Percentiles rank a stretch among this genome's conserved stretches.
These are phyloP conservation scores for Naegleria lovaniensis DNA, from an alignment of 208 protist genomes.

Conservation along the genomic window DNA sequence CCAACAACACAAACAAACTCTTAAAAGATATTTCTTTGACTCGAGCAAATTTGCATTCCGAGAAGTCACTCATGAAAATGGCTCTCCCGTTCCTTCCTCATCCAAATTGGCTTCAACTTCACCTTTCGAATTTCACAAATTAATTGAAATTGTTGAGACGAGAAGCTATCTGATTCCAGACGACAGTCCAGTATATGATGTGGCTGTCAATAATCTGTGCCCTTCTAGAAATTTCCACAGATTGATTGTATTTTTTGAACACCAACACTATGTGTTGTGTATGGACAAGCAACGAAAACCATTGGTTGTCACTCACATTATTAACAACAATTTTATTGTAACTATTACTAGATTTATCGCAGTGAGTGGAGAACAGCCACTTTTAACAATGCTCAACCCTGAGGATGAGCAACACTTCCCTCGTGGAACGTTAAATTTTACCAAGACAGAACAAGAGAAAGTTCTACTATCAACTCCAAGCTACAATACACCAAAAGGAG, in stretches of 20 bases:
- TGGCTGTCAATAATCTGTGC: neutral
- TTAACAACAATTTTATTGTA: neutral
- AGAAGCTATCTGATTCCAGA: neutral
- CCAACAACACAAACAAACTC: neutral
- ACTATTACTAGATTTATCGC: neutral
- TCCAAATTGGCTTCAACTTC: neutral
- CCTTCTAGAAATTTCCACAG: neutral
- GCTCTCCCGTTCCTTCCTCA: neutral
- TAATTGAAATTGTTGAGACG: neutral
- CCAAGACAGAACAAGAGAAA: neutral
- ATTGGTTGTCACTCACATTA: neutral
- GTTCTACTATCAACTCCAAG: neutral
- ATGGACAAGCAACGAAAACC: neutral
- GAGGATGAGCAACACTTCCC: neutral
- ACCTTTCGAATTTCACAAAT: neutral
- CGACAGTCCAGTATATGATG: neutral
- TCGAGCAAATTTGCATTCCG: neutral
- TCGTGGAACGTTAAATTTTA: neutral
- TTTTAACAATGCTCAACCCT: neutral
- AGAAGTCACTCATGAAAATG: neutral
- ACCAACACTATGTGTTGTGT: neutral
- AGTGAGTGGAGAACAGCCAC: neutral
- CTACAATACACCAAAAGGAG: neutral
- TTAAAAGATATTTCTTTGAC: neutral
- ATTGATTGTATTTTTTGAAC: neutral